phyloP scores from a whole-genome alignment of 2,329 filamentous ascomycete genomes.

The Fusarium mundagurra region DNA sequence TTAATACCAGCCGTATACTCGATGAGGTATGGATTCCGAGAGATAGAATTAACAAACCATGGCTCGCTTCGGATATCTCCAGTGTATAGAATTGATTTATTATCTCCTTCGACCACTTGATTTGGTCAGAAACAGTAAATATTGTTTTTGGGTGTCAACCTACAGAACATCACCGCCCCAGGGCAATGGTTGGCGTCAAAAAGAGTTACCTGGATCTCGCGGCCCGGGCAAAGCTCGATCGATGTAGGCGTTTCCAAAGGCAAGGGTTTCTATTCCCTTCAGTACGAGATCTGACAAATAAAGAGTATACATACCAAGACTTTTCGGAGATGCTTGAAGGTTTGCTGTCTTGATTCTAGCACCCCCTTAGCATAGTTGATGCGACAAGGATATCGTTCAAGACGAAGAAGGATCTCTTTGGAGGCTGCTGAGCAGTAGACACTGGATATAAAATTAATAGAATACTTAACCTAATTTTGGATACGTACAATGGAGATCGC shows the following conservation, averaged over 20 bases:
- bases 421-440: conserved; percentile 92
- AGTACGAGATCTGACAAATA: background rate
- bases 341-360: conserved; percentile 76
- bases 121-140: background rate
- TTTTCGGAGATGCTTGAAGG: conserved; percentile 79
- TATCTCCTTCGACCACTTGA: conserved; percentile 76
- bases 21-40: conserved; percentile 76
- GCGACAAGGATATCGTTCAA: conserved; percentile 82
- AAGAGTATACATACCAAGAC: conserved; percentile 62
- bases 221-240: conserved; percentile 77
- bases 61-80: conserved; percentile 87
- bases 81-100: conserved; percentile 83
- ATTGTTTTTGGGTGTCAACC: conserved; percentile 21
- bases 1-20: conserved; percentile 76
- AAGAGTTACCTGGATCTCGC: conserved; percentile 80
- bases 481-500: conserved; percentile 74
- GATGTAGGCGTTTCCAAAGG: conserved; percentile 82
- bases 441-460: conserved; percentile 45
- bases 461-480: too few species aligned
- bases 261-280: conserved; percentile 70
- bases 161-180: conserved; percentile 88
- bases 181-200: conserved; percentile 93
- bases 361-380: conserved; percentile 84
- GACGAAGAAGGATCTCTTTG: conserved; percentile 78
- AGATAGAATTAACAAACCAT: conserved; percentile 83